Base-by-base conservation (phyloP, 139 green algal species). In the Deuterostichococcus epilithicus region DNA sequence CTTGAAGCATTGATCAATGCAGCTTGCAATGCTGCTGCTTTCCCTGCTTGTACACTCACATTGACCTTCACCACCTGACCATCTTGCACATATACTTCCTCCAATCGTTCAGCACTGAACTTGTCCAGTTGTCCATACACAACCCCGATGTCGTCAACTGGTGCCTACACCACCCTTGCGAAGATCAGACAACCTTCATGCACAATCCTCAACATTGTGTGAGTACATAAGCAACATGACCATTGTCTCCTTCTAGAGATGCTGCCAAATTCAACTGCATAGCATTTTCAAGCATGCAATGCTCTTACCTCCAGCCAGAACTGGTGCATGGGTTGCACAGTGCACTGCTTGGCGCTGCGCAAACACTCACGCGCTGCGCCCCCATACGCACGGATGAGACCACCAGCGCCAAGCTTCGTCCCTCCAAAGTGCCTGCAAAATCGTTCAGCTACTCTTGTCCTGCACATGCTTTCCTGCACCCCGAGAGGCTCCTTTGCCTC, bases 341-440 rank as follows among this genome's bases (percentile, higher is more conserved):
- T 37, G 70, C 36, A 42, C 23, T 37, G 5, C 22, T 63, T 23
- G 3, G 88, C 91, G 26, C 74, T 75, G 0, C 81, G 60, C 23
- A 97, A 60, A 73, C 87, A 93, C 44, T 92, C 87, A 10, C 90
- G 68, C 32, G 92, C 94, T 18, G 90, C 89, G 0, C 83, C 87
- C 3, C 90, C 91, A 75, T 95, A 96, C 0, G 93, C 93, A 10
- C 94, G 83, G 58, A 89, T 89, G 5, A 98, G 83, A 1, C 93
- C 93, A 3, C 94, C 94, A 0, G 90, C 83, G 1, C 94, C 94
- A 6, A 98, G 85, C 83, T 98, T 97, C 26, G 87, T 89, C 3
- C 93, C 94, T 0, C 93, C 94, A 81, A 90, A 97, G 78, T 90
- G 90, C n/a, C 92, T 90, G 76, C 67, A 71, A 76, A 22, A 47